Conservation (phyloP, 2,329 filamentous ascomycete species). For the Sporothrix humicola region DNA sequence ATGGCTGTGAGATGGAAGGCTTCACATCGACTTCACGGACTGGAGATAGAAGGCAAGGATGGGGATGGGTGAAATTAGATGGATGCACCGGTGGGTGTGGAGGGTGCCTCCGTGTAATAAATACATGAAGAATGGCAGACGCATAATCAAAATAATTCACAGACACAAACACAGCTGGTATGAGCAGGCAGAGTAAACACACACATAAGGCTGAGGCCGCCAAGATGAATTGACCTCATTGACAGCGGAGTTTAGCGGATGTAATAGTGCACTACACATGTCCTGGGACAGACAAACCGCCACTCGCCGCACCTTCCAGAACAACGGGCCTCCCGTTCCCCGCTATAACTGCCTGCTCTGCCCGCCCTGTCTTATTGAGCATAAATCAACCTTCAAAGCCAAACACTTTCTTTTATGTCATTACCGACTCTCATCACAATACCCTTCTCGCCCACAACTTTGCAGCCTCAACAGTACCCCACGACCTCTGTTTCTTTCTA, state of each 20-base stretch:
- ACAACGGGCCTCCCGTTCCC: neutral
- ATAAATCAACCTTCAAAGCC: neutral
- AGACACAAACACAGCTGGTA: no score
- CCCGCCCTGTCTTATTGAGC: neutral
- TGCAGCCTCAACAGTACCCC: neutral
- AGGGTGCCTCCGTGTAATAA: neutral
- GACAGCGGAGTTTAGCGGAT: conserved; percentile 18
- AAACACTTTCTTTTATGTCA: conserved; percentile 4
- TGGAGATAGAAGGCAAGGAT: neutral
- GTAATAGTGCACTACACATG: neutral
- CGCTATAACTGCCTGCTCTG: neutral
- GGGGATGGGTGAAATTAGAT: neutral
- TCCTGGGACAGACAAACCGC: conserved; percentile 16
- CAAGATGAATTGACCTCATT: neutral
- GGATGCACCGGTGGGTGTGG: neutral
- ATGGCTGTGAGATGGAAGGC: neutral
- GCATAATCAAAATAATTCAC: neutral
- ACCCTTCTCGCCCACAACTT: neutral
- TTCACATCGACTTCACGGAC: no score
- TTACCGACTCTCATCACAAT: neutral
- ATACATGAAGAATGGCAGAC: neutral
- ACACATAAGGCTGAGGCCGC: neutral
- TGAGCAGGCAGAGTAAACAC: neutral
- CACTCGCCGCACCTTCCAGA: conserved; percentile 28
- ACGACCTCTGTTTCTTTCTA: neutral